Evolutionary conservation across 768 basidiomycete genomes (phyloP), one percentile per base, ranked within the genome.

Genomic region (Tephrocybe rancida): DNA sequence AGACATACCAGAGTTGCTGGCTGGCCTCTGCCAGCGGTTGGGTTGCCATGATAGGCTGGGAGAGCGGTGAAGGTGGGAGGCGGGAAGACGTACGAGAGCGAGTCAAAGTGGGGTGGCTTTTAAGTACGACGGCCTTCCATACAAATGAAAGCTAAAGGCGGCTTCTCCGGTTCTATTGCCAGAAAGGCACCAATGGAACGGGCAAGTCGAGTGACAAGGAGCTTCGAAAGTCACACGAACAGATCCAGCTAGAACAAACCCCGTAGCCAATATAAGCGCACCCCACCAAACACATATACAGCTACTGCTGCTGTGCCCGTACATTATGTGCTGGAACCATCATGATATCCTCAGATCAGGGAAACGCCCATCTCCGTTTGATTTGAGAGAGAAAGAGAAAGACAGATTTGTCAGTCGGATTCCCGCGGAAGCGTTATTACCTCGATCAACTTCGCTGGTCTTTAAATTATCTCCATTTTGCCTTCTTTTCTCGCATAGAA

Each of bases 1-100:
- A 19, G 39, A 75, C 82, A 67, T 55, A 87, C 87, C 87, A 89
- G 58, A 82, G 74, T 66, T 84, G 84, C 67, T 85, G 81, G 68
- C 74, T 83, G 54, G 75, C 74, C 75, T 84, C 84, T 56, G 71
- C 79, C 74, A 77, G 67, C 64, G 81, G 78, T 74, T 76, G 79
- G 63, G 73, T 68, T 54, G 84, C 78, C 79, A 84, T 80, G 70
- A 70, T 64, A 71, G 77, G 75, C 70, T 69, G 60, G 64, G 62
- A 55, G 56, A 50, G 48, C 56, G 51, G 56, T 8, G 57, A 64
- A 55, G 61, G 68, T 67, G 62, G 70, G 68, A 67, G 73, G 71
- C 63, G 39, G 39, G 69, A 74, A 71, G 62, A 57, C 54, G 61
- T 57, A 56, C 60, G 67, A 56, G 66, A 56, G 67, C 75, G 70